Base-by-base conservation (phyloP, 306 rosid species). In the Cucurbita argyrosperma region DNA sequence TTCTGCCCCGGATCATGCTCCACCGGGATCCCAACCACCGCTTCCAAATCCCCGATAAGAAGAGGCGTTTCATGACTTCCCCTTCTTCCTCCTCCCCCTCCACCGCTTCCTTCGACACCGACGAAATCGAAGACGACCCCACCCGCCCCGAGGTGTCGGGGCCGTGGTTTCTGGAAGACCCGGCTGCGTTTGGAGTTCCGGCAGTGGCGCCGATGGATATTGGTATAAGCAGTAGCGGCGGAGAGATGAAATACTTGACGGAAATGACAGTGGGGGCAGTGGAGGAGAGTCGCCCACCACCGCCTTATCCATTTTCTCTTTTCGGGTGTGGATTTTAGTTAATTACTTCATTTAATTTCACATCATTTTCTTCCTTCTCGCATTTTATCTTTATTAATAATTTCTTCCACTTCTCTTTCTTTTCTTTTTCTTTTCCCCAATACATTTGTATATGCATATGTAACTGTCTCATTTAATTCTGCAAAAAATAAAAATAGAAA, bases 281-380 rank as follows among this genome's bases (percentile, higher is more conserved):
- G 82, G 89, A 80, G 66, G 76, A 77, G n/a, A 80, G 59, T 71
- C 77, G 71, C 46, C 78, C 82, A 5, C 83, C 85, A 74, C 96
- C 95, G 80, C 90, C 97, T 88, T 94, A 85, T 89, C 97, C 99
- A 71, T 94, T 94, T 81, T 94, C 99, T 10, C 65, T 94, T 69
- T 87, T 94, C 57, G 95, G 88, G 72, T 86, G 95, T 76, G 84
- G 95, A 52, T 91, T 89, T 84, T 88, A 89, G 80, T 70, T 15
- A 38, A 47, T 42, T 70, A 21, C 49, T 11, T 3, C 35, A 30
- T 30, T 30, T 30, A 30, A 30, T 30, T 77, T 82, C 81, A 73
- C 77, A 26, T 30, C 40, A 81, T 76, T 84, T 80, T 35, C 78
- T 76, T 84, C 79, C 43, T 78, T 78, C 76, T 72, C 43, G 65